These are phyloP conservation scores for Schizophyllum amplum DNA, from an alignment of 1,284 basidiomycete genomes.

Conservation along the genomic window DNA sequence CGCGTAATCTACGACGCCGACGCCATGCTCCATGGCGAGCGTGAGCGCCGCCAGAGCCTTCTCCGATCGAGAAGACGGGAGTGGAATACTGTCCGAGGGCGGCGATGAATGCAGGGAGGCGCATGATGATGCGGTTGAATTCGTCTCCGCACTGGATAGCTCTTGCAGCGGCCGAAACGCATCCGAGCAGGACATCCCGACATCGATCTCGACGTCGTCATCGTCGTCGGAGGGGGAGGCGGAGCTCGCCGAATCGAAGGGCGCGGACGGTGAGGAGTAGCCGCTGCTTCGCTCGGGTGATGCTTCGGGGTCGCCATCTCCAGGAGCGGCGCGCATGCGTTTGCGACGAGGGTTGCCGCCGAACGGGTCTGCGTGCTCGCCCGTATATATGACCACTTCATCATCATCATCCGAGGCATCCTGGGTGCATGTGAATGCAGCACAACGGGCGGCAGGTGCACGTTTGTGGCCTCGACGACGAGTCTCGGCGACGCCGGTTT, in stretches of 20 bases:
- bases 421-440: not conserved
- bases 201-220: constrained; percentile 16
- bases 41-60: constrained; percentile 56
- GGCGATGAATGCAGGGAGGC: constrained; percentile 15
- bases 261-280: not conserved
- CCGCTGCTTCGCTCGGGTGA: not conserved
- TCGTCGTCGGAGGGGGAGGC: constrained; percentile 18
- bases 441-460: not conserved
- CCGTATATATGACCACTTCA: not conserved
- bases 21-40: constrained; percentile 60
- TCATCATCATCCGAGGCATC: not conserved
- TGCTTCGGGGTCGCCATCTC: not conserved
- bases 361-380: not conserved
- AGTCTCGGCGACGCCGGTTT: constrained; percentile 27
- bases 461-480: constrained; percentile 11
- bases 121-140: too few relatives aligned
- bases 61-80: constrained; percentile 35
- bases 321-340: not conserved
- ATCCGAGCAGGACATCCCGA: constrained; percentile 9
- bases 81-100: constrained; percentile 7
- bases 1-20: constrained; percentile 59
- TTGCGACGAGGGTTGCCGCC: not conserved
- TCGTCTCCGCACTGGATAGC: not conserved
- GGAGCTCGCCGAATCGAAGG: constrained; percentile 11
- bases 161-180: not conserved